Evolutionary conservation across 2,329 filamentous ascomycete genomes (phyloP).

Genomic region (Blastomyces percursus): DNA sequence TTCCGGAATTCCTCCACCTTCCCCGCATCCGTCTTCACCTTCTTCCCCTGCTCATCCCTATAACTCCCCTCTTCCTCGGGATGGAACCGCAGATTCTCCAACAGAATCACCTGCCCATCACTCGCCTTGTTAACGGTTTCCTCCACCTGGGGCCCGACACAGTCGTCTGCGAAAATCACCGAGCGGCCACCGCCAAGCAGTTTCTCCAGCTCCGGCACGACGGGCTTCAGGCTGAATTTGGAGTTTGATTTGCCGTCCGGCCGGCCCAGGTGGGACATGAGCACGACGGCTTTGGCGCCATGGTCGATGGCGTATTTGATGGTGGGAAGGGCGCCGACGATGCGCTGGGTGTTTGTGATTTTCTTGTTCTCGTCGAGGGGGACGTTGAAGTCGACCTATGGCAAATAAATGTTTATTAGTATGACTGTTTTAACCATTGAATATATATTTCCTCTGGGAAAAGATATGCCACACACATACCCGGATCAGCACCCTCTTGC

Average conservation of each 20-base stretch:
- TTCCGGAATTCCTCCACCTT: constrained; percentile 91
- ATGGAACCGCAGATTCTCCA: constrained; percentile 98
- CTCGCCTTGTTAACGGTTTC: constrained; percentile 73
- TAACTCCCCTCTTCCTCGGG: constrained; percentile 93
- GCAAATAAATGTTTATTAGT: neutral
- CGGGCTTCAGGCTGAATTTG: constrained; percentile 92
- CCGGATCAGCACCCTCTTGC: constrained; percentile 94
- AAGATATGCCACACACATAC: constrained; percentile 46
- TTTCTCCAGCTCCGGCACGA: constrained; percentile 85
- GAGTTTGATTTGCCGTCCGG: constrained; percentile 79
- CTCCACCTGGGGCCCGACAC: constrained; percentile 81
- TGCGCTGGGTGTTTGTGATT: constrained; percentile 97
- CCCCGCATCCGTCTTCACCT: constrained; percentile 92
- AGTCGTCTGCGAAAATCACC: constrained; percentile 83
- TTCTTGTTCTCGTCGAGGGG: constrained; percentile 88
- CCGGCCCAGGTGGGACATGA: constrained; percentile 98
- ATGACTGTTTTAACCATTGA: neutral
- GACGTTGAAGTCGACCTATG: constrained; percentile 97
- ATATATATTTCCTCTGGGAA: neutral
- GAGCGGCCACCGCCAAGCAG: constrained; percentile 60
- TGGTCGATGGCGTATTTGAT: constrained; percentile 90
- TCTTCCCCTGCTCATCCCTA: constrained; percentile 91
- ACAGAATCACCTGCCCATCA: constrained; percentile 71
- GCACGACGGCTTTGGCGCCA: constrained; percentile 80
- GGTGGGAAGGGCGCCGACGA: constrained; percentile 86